Base-by-base conservation (phyloP, 805 yeast genomes). In the Myxozyma neotropica region DNA sequence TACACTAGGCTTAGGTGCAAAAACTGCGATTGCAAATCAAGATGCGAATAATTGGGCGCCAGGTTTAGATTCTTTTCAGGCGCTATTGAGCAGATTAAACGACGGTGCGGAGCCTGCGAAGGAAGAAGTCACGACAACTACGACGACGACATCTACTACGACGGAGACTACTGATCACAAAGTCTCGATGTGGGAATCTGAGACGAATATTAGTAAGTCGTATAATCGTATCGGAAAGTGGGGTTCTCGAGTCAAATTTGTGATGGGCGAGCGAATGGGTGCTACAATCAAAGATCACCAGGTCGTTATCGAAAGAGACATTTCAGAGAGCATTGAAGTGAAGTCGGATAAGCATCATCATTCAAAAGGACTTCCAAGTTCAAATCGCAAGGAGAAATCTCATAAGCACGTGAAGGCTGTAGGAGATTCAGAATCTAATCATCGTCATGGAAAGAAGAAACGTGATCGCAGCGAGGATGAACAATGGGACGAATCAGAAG, bases 11-110 rank as follows among this genome's bases (percentile, higher is more conserved):
- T 78, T 93, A 6, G 99, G 99, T n/a, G 66, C 66, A 12, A 42
- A 29, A 13, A 13, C 52, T 1, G 88, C 95, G n/a, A 84, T 82
- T 65, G 79, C 80, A 55, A 78, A 77, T 43, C 81, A 77, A 45
- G 94, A 72, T 38, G 71, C 86, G 66, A 84, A 86, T 67, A 96
- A 89, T 58, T 96, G 89, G 65, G 85, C 93, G 66, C 88, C 91
- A 10, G 97, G 97, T 2, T 78, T 93, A 43, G 98, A 94, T 72
- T 96, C 87, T 2, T 93, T 94, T 71, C 99, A 93, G 76, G 81
- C 95, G 67, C 82, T 93, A 47, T 77, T 93, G 63, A 97, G 97
- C 10, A 82, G 91, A 71, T 79, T 93, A 63, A 93, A 93, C 71
- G 97, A 97, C 48, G 93, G 55, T 12, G 51, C 19, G 7, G 24